A percentile compares a stretch with the other conserved stretches of the same genome.
These are phyloP conservation scores for Wickerhamomyces sp. DNA, from an alignment of 1,139 yeast species.

Conservation along the genomic window DNA sequence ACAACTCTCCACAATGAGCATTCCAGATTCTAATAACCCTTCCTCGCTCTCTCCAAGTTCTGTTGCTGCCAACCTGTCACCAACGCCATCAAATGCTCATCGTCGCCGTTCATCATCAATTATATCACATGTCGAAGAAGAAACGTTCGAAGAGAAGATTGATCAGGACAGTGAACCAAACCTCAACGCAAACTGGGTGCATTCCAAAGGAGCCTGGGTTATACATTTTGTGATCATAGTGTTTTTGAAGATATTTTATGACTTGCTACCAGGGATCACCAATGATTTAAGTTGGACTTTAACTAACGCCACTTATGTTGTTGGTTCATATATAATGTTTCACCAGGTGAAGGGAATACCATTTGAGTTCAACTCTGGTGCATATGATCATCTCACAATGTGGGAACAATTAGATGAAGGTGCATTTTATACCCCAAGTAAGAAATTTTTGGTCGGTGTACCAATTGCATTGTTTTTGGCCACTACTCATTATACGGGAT, in stretches of 20 bases:
- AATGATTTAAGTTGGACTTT: conserved; percentile 92
- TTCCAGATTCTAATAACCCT: neutral
- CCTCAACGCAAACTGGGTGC: conserved; percentile 94
- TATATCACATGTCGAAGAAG: conserved; percentile 89
- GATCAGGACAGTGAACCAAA: conserved; percentile 90
- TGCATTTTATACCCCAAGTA: conserved; percentile 94
- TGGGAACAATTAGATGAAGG: conserved; percentile 99
- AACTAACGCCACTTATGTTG: conserved; percentile 83
- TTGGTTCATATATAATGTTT: conserved; percentile 93
- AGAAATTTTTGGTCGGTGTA: conserved; percentile 85
- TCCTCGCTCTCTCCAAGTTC: neutral
- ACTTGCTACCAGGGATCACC: conserved; percentile 69
- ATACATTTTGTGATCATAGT: conserved; percentile 82
- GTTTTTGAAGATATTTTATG: conserved; percentile 69
- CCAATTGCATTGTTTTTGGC: conserved; percentile 84
- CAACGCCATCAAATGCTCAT: conserved; percentile 16
- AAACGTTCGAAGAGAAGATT: conserved; percentile 84
- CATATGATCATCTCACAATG: conserved; percentile 93
- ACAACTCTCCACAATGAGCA: neutral
- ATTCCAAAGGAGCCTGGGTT: conserved; percentile 93
- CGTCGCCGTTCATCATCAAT: conserved; percentile 59
- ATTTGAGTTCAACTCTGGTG: conserved; percentile 94
- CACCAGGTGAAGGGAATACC: conserved; percentile 97
- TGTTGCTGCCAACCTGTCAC: conserved; percentile 9
- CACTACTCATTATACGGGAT: conserved; percentile 87